Conservation (phyloP, 306 rosid genomes). For the peach (Prunus persica) region DNA sequence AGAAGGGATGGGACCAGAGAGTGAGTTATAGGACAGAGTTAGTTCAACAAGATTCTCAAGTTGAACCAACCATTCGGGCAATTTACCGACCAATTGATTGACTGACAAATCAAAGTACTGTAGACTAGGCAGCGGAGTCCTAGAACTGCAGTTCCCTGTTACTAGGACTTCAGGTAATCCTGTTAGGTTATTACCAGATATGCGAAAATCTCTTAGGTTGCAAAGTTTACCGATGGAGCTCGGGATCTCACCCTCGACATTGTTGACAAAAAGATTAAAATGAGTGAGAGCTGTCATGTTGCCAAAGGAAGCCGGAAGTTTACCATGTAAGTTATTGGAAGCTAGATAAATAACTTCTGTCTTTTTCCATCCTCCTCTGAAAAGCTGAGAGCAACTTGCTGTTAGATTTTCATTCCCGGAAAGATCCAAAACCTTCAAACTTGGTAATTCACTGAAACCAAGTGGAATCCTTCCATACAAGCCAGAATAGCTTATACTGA, state of each 20-base stretch:
- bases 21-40: constrained; percentile 13
- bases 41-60: constrained; percentile 28
- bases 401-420: constrained; percentile 10
- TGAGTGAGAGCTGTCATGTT: constrained; percentile 38
- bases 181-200: constrained; percentile 26
- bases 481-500: constrained; percentile 7
- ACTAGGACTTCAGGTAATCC: constrained; percentile 39
- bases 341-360: constrained; percentile 20
- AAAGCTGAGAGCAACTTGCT: constrained; percentile 39
- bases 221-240: constrained; percentile 37
- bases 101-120: background rate
- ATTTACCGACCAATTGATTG: constrained; percentile 34
- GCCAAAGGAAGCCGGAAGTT: constrained; percentile 37
- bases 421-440: constrained; percentile 26
- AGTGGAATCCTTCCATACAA: constrained; percentile 51
- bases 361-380: constrained; percentile 33
- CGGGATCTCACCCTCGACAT: constrained; percentile 33
- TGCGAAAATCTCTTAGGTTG: background rate
- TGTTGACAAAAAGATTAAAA: constrained; percentile 14
- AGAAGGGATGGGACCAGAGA: constrained; percentile 36
- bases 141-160: constrained; percentile 11
- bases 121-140: constrained; percentile 25
- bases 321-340: constrained; percentile 27
- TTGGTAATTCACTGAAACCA: constrained; percentile 28
- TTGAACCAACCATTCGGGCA: constrained; percentile 41